These are phyloP conservation scores for Flaveria brownii DNA, from an alignment of 129 eudicot species.

Conservation along the genomic window DNA sequence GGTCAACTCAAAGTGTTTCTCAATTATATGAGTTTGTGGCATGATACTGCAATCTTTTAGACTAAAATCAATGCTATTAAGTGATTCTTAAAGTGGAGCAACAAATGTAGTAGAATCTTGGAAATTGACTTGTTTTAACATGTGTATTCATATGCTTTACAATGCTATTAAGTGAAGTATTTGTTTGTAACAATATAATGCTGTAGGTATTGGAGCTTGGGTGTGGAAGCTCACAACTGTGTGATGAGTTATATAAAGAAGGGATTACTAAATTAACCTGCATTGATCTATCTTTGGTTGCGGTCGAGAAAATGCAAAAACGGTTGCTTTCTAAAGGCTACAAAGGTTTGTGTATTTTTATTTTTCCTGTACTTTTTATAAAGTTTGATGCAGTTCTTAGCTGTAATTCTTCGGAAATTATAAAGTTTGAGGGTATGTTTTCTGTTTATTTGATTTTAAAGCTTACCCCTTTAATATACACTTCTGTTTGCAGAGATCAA, in stretches of 20 bases:
- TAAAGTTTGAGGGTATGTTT: not conserved
- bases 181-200: not conserved
- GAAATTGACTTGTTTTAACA: not conserved
- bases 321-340: conserved; percentile 65
- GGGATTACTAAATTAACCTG: conserved; percentile 76
- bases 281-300: conserved; percentile 83
- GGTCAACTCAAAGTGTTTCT: not conserved
- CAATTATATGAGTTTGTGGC: too few relatives aligned
- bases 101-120: not conserved
- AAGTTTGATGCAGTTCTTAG: not conserved
- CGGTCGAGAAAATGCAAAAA: conserved; percentile 70
- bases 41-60: not conserved
- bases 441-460: not conserved
- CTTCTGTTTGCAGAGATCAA: conserved; percentile 58
- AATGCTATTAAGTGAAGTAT: not conserved
- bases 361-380: not conserved
- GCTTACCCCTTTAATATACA: not conserved
- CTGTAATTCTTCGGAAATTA: not conserved
- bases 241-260: conserved; percentile 77
- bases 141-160: not conserved
- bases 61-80: not conserved
- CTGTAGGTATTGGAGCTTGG: conserved; percentile 89
- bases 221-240: conserved; percentile 91
- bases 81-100: not conserved
- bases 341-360: conserved; percentile 51